Evolutionary conservation across 2,329 filamentous ascomycete species (phyloP), one percentile per base, ranked within the genome.

Genomic region (Fusarium lateritium): DNA sequence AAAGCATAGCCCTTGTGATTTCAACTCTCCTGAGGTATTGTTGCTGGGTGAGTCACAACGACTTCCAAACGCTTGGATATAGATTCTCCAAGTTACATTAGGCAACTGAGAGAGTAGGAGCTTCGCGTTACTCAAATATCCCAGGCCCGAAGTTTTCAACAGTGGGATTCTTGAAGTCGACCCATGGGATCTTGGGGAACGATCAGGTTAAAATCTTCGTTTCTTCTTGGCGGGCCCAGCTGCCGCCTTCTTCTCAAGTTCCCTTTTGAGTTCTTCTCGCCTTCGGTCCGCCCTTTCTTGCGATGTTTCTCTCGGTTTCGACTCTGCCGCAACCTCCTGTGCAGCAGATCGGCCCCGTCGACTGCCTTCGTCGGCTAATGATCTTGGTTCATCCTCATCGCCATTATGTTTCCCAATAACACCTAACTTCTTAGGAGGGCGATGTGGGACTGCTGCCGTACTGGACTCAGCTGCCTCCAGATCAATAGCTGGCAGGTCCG

Each of bases 161-260:
- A 33, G 28, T 21, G 7, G 24, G 21, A 33, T 13, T n/a, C 6
- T 13, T 13, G 11, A 15, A n/a, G 10, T 14, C 26, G 19, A 33
- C 38, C 33, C 28, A 17, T 7, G 17, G 24, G 19, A 9, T 14
- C 15, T 6, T 42, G 33, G 7, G 17, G 24, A 26, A 6, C 24
- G 21, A 46, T 17, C 14, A 36, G 21, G 13, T 31, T 74, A 89
- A 64, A 88, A 88, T 51, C 81, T 85, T 43, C 86, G 79, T 77
- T 87, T 88, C 79, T 89, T 89, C 75, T 83, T 86, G 8, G 79
- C 80, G 6, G 86, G 86, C 2, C 83, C 83, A 19, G 81, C 82
- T 0, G 83, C 80, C 5, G 81, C 81, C 71, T 85, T 85, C 61
- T 75, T 82, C 66, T 86, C 82, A 15, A 87, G 75, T 36, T 88